These are phyloP conservation scores for Orbilia brochopaga DNA, from an alignment of 2,329 filamentous ascomycete species.

Conservation along the genomic window DNA sequence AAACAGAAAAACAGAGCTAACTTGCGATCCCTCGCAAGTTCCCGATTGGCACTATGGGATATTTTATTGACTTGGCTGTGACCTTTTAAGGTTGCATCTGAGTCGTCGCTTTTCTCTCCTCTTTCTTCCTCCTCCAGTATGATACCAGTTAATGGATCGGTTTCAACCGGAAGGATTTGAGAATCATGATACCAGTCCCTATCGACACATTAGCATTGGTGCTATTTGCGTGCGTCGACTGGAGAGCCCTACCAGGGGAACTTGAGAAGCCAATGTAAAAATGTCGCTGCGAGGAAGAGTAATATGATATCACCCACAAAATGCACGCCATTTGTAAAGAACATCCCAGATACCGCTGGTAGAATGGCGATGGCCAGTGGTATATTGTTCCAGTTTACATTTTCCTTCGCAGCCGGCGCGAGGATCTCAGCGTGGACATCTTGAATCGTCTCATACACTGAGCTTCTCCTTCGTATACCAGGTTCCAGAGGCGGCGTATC, in stretches of 20 bases:
- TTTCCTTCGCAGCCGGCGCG: constrained; percentile 38
- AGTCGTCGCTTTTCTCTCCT: constrained; percentile 55
- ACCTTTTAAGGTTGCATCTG: constrained; percentile 60
- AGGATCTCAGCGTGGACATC: constrained; percentile 46
- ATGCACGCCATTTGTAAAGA: constrained; percentile 83
- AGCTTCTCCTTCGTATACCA: constrained; percentile 31
- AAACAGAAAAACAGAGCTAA: constrained; percentile 80
- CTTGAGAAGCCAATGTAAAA: constrained; percentile 89
- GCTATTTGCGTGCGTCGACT: neutral
- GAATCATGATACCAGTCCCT: constrained; percentile 65
- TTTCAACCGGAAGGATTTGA: constrained; percentile 56
- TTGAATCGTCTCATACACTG: constrained; percentile 45
- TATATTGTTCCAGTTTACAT: constrained; percentile 71
- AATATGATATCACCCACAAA: constrained; percentile 86
- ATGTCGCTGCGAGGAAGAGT: constrained; percentile 77
- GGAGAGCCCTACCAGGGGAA: constrained; percentile 74
- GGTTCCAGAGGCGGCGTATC: constrained; percentile 16
- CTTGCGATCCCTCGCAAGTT: constrained; percentile 77
- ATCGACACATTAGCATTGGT: constrained; percentile 17
- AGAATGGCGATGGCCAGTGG: constrained; percentile 83
- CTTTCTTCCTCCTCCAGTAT: constrained; percentile 51
- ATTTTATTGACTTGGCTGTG: constrained; percentile 22
- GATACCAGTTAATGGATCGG: constrained; percentile 46
- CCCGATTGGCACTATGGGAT: constrained; percentile 61
- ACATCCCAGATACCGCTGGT: constrained; percentile 80